These are phyloP conservation scores for Carpinus fangiana DNA, from an alignment of 306 rosid genomes.

Conservation along the genomic window DNA sequence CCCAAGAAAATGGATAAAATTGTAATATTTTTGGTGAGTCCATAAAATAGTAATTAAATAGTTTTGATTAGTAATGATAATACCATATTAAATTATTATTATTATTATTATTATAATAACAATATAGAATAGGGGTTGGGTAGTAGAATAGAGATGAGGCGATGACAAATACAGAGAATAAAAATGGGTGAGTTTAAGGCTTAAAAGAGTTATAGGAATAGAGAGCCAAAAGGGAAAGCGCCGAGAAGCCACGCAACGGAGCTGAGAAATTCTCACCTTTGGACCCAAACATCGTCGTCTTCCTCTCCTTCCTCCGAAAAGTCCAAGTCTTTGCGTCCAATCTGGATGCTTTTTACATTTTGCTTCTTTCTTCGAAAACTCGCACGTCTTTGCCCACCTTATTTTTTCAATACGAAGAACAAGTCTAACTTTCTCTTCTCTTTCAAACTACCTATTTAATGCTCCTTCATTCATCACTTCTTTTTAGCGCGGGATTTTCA, in stretches of 20 bases:
- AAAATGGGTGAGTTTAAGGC: too few relatives aligned
- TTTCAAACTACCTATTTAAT: slow-evolving; percentile 4
- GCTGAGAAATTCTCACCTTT: not conserved
- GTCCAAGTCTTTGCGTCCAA: slow-evolving; percentile 47
- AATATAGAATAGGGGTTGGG: too few relatives aligned
- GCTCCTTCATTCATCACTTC: not conserved
- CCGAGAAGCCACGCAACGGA: slow-evolving; percentile 1
- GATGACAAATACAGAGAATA: too few relatives aligned
- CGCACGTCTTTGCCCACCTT: slow-evolving; percentile 16
- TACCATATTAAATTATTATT: too few relatives aligned
- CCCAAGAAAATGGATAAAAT: too few relatives aligned
- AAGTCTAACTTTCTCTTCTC: slow-evolving; percentile 29
- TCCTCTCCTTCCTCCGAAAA: slow-evolving; percentile 18
- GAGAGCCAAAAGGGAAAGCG: not conserved
- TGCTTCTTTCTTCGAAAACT: slow-evolving; percentile 26
- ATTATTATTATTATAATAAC: too few relatives aligned
- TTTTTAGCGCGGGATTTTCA: not conserved
- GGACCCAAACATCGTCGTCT: slow-evolving; percentile 10
- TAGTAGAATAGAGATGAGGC: too few relatives aligned
- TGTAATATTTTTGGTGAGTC: too few relatives aligned
- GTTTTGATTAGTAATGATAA: too few relatives aligned
- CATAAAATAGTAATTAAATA: too few relatives aligned
- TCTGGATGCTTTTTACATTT: slow-evolving; percentile 13
- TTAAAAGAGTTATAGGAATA: too few relatives aligned
- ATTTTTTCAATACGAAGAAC: slow-evolving; percentile 20